Percentiles rank a stretch among this genome's conserved stretches.
phyloP scores from a whole-genome alignment of 768 basidiomycete genomes.

The Hydnum rufescens region DNA sequence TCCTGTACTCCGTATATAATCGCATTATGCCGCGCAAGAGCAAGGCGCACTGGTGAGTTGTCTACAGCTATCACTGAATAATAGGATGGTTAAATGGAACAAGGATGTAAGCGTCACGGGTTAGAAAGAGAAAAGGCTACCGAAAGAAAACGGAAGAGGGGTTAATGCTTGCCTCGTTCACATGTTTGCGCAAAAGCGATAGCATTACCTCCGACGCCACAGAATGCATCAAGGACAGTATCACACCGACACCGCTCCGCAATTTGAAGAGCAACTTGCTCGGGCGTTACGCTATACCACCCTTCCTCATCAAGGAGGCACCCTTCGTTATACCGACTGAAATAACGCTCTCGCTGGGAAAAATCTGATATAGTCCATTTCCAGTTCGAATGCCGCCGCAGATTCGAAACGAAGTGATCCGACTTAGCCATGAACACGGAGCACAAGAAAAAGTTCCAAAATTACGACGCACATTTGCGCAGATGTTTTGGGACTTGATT shows the following conservation, averaged over 20 bases:
- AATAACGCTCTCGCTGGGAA: constrained; percentile 60
- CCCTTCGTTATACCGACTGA: constrained; percentile 60
- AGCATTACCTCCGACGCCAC: constrained; percentile 93
- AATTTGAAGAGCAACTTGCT: constrained; percentile 78
- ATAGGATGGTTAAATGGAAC: not conserved
- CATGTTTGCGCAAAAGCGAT: constrained; percentile 96
- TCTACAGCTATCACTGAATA: constrained; percentile 80
- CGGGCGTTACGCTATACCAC: constrained; percentile 97
- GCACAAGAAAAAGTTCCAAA: not conserved
- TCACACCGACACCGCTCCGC: constrained; percentile 79
- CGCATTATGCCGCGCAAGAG: constrained; percentile 86
- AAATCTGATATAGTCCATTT: constrained; percentile 75
- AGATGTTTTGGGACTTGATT: constrained; percentile 59
- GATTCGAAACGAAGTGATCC: not conserved
- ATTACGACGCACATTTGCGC: constrained; percentile 52
- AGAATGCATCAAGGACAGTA: constrained; percentile 82
- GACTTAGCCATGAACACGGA: not conserved
- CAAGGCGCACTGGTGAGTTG: constrained; percentile 61
- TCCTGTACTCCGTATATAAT: constrained; percentile 85
- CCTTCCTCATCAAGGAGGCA: constrained; percentile 86
- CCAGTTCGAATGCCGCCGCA: not conserved
- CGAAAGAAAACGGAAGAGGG: constrained; percentile 4
- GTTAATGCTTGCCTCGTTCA: constrained; percentile 49
- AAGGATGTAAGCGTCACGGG: no score
- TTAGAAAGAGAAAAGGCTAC: no score